Percentiles rank a stretch among this genome's conserved stretches.
Conservation (phyloP, 129 eudicot species). For the carrot (Daucus carota) region DNA sequence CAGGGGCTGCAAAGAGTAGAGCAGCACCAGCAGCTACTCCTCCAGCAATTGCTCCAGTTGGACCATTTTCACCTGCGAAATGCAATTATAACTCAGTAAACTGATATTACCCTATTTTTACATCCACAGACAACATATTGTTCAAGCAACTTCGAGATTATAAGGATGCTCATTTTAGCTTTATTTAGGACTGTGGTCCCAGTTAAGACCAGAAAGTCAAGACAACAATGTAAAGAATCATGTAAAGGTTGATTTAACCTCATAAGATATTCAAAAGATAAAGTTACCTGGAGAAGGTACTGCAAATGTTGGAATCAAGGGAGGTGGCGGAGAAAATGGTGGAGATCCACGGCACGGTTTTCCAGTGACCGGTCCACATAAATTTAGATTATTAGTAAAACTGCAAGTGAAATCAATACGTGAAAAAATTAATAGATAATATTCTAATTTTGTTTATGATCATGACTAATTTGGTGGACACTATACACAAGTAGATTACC, state of each 20-base stretch:
- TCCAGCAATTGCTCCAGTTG: slow-evolving; percentile 92
- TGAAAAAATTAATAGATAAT: background rate
- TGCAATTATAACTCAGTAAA: background rate
- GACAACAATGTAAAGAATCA: background rate
- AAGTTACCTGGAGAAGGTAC: slow-evolving; percentile 49
- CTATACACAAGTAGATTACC: slow-evolving; percentile 23
- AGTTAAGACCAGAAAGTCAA: background rate
- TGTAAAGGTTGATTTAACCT: background rate
- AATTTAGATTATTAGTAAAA: slow-evolving; percentile 78
- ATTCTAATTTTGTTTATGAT: background rate
- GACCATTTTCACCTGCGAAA: slow-evolving; percentile 53
- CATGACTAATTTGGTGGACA: background rate
- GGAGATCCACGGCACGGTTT: slow-evolving; percentile 94
- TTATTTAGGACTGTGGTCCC: background rate
- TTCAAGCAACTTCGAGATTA: background rate
- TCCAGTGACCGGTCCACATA: slow-evolving; percentile 93
- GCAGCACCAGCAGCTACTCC: slow-evolving; percentile 99
- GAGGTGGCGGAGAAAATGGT: slow-evolving; percentile 96
- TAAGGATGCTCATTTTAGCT: background rate
- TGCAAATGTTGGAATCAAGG: slow-evolving; percentile 63
- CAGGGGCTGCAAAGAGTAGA: slow-evolving; percentile 88
- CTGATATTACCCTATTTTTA: background rate
- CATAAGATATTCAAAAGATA: background rate
- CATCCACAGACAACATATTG: background rate
- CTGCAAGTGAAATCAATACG: slow-evolving; percentile 28